Evolutionary conservation across 2,329 filamentous ascomycete species (phyloP), one percentile per base, ranked within the genome.

Genomic region (Trichothecium roseum): DNA sequence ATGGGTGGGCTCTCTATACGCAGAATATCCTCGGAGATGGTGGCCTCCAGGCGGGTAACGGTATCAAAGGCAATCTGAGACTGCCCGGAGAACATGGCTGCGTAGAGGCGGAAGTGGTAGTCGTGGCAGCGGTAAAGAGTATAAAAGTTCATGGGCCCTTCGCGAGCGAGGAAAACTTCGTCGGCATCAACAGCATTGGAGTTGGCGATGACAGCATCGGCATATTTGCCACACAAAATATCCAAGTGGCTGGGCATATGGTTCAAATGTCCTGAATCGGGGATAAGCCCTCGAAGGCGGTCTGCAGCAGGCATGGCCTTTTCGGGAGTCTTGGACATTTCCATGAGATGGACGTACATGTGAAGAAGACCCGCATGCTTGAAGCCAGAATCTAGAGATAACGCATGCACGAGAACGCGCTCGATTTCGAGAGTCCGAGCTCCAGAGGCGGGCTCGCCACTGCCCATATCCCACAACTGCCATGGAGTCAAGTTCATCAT

Each of bases 181-280:
- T 89, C 82, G 2, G 80, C 81, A 0, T 57, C 48, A 32, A 83
- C 77, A 8, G 83, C 83, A 16, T 70, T 67, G 2, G 68, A 62
- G 51, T 88, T 88, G 4, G 78, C 78, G 2, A 62, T 60, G 35
- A 87, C 76, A 4, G 80, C 80, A 8, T 65, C 64, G 20, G 69
- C 62, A 49, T 86, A 88, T 46, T 86, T 74, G 10, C 84, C 84
- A 18, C 78, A 71, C 0, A 87, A 66, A 9, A 84, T 71, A 51
- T 88, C 82, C 26, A 88, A 63, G 52, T 89, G 84, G 1, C 76
- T 76, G 0, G 83, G 82, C 84, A 89, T 88, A 48, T 86, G 81
- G 28, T 77, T 65, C 1, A 84, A 58, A 52, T 87, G 82, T 1
- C 81, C 81, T 0, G 74, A 67, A 49, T 85, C 80, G 0, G 81